phyloP scores from a whole-genome alignment of 352 stramenopile genomes.

The Saprolegnia diclina region DNA sequence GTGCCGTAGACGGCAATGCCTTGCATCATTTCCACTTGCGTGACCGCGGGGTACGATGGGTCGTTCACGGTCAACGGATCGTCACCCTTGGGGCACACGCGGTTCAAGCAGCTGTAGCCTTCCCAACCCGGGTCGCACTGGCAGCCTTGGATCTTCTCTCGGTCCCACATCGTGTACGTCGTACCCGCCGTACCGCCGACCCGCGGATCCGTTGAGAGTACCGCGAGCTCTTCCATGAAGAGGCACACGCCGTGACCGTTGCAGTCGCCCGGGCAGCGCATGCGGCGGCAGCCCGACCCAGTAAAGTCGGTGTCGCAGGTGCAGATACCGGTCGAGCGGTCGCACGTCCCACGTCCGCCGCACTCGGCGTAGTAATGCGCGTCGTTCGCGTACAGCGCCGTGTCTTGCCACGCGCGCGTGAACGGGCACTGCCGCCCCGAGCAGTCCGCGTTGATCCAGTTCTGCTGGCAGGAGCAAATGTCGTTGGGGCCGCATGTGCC shows the following conservation, averaged over 20 bases:
- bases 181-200: slow-evolving; percentile 30
- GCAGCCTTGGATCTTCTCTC: slow-evolving; percentile 73
- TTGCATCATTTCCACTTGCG: slow-evolving; percentile 56
- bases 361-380: slow-evolving; percentile 83
- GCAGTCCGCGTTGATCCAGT: slow-evolving; percentile 62
- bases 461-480: slow-evolving; percentile 76
- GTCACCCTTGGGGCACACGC: slow-evolving; percentile 84
- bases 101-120: slow-evolving; percentile 69
- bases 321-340: slow-evolving; percentile 63
- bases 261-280: slow-evolving; percentile 42
- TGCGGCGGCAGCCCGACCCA: slow-evolving; percentile 53
- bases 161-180: slow-evolving; percentile 61
- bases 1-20: slow-evolving; percentile 27
- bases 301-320: slow-evolving; percentile 56
- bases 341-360: slow-evolving; percentile 76
- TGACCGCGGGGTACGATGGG: slow-evolving; percentile 2
- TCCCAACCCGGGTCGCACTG: slow-evolving; percentile 55
- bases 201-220: slow-evolving; percentile 41
- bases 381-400: slow-evolving; percentile 41
- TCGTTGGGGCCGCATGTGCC: slow-evolving; percentile 71
- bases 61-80: slow-evolving; percentile 60
- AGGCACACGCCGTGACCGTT: slow-evolving; percentile 45
- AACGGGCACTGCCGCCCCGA: slow-evolving; percentile 45
- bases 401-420: slow-evolving; percentile 55
- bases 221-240: slow-evolving; percentile 49